These are phyloP conservation scores for Lachancea nothofagi DNA, from an alignment of 805 yeast species.

Conservation along the genomic window DNA sequence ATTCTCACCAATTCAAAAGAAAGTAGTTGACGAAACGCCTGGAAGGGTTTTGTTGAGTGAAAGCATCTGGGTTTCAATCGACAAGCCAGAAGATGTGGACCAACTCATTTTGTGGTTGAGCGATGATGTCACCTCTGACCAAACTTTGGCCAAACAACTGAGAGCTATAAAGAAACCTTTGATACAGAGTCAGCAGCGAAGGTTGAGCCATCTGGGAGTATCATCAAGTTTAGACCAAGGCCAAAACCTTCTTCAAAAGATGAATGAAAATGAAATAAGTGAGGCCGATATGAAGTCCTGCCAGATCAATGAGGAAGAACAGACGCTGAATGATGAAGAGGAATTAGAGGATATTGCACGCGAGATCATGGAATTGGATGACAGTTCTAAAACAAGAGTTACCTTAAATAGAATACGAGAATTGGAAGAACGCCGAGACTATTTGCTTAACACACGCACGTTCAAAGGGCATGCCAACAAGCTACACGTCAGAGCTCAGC, in stretches of 20 bases:
- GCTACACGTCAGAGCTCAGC: slow-evolving; percentile 21
- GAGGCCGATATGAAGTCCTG: slow-evolving; percentile 26
- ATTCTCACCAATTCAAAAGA: slow-evolving; percentile 44
- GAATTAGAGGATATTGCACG: slow-evolving; percentile 32
- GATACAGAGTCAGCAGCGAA: not conserved
- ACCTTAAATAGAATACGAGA: slow-evolving; percentile 20
- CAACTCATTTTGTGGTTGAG: slow-evolving; percentile 60
- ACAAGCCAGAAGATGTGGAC: slow-evolving; percentile 52
- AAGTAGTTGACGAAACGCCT: slow-evolving; percentile 61
- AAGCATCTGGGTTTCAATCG: slow-evolving; percentile 67
- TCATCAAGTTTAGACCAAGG: slow-evolving; percentile 34
- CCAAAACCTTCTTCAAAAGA: slow-evolving; percentile 35
- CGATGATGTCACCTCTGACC: slow-evolving; percentile 71
- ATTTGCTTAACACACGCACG: slow-evolving; percentile 18
- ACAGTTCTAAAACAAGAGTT: slow-evolving; percentile 26
- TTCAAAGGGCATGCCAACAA: slow-evolving; percentile 13
- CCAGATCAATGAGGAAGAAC: slow-evolving; percentile 8
- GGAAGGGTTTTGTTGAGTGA: slow-evolving; percentile 45
- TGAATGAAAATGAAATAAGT: slow-evolving; percentile 35
- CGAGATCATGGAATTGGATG: slow-evolving; percentile 36
- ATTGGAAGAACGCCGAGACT: slow-evolving; percentile 30
- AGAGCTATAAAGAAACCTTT: slow-evolving; percentile 47
- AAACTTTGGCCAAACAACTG: slow-evolving; percentile 58
- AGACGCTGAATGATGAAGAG: slow-evolving; percentile 14
- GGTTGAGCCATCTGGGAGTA: not conserved